Percentiles rank a stretch among this genome's conserved stretches.
phyloP scores from a whole-genome alignment of 2,329 filamentous ascomycete genomes.

The Periconia sp. region DNA sequence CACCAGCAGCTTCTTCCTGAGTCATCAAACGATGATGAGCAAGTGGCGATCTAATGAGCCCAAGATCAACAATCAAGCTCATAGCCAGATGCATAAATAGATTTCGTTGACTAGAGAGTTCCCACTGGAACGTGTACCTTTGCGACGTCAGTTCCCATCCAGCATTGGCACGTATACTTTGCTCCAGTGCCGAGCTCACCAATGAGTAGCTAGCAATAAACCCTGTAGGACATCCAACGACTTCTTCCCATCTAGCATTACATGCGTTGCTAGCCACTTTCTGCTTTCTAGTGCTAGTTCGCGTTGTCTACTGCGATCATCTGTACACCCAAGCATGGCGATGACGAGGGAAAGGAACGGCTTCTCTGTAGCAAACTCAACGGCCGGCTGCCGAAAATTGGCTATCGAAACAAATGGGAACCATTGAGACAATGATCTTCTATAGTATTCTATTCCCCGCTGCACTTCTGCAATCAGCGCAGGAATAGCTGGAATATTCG shows the following conservation, averaged over 20 bases:
- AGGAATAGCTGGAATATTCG: neutral
- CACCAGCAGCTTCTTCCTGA: constrained; percentile 2
- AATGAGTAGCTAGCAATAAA: constrained; percentile 9
- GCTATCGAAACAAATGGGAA: constrained; percentile 13
- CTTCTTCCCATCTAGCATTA: constrained; percentile 9
- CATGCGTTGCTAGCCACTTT: constrained; percentile 5
- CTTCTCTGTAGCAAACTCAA: constrained; percentile 3
- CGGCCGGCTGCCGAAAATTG: neutral
- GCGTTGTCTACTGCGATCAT: constrained; percentile 11
- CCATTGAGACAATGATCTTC: constrained; percentile 6
- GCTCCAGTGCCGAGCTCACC: constrained; percentile 5
- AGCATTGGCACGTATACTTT: neutral
- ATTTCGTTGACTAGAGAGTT: constrained; percentile 7
- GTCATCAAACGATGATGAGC: constrained; percentile 8
- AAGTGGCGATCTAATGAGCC: constrained; percentile 12
- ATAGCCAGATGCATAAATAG: constrained; percentile 14
- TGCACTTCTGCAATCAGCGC: constrained; percentile 5
- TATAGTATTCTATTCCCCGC: constrained; percentile 8
- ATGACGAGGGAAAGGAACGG: constrained; percentile 13
- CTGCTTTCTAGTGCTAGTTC: constrained; percentile 5
- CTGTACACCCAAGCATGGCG: constrained; percentile 15
- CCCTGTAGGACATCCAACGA: constrained; percentile 14
- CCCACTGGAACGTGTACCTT: constrained; percentile 14
- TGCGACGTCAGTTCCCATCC: neutral
- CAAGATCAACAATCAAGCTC: constrained; percentile 13